Base-by-base conservation (phyloP, 2,329 filamentous ascomycete genomes). In the Aspergillus tamarii region DNA sequence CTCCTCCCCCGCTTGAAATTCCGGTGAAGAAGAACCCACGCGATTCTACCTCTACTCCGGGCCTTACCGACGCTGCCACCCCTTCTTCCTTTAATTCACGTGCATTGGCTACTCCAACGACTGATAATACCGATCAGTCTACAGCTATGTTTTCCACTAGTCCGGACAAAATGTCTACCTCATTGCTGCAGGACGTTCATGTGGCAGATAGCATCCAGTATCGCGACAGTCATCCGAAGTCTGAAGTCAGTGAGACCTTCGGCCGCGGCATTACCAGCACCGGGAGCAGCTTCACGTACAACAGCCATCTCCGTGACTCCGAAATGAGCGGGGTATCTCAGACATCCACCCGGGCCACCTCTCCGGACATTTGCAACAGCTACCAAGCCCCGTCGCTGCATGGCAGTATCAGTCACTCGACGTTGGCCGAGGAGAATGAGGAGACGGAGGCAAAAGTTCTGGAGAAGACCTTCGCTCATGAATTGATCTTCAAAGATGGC, bases 401-500 rank as follows among this genome's bases (percentile, higher is more conserved):
- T 67, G 82, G 90, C 48, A 93, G 90, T 80, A 81, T 86, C 19
- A 91, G 89, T 74, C 83, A 82, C 61, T 87, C 87, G 0, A 85
- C 87, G 1, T 81, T 87, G n/a, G 87, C 85, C 4, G 93, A 96
- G 61, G 92, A 94, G 63, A 83, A 86, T 14, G 89, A 92, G 41
- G 93, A 96, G 56, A 88, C 90, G 0, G 94, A 97, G 75, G 90
- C 87, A 5, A 90, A 90, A 72, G 82, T 97, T n/a, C 82, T 97
- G n/a, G 92, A 94, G 75, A 96, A 91, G 79, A 97, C 94, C 0
- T 97, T 88, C 73, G 92, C 93, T 0, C 92, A 97, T 73, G 94
- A 99, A 75, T 84, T 99, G 55, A 89, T 97, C 73, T 97, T 96
- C 81, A 96, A 96, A 77, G 94, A 98, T 69, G 94, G 94, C 1